Evolutionary conservation across 2,329 filamentous ascomycete genomes (phyloP).

Genomic region (Dothiorella sarmentorum): DNA sequence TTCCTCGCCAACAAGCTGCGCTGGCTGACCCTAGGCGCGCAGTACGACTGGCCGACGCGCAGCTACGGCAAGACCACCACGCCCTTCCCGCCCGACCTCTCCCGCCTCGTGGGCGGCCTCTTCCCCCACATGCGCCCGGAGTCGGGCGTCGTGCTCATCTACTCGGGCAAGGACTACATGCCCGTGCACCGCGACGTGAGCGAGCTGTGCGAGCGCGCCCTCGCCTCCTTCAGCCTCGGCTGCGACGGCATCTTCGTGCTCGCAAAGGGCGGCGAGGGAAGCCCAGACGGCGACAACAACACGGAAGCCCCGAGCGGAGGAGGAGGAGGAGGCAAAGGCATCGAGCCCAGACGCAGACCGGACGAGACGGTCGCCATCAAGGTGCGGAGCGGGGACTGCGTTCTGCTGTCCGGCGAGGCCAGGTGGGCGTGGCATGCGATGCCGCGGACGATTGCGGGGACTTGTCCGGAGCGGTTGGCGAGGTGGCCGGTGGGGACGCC

Average conservation of each 20-base stretch:
- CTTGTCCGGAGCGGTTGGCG: conserved; percentile 70
- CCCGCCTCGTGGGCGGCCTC: conserved; percentile 60
- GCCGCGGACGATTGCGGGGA: conserved; percentile 74
- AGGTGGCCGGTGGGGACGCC: conserved; percentile 62
- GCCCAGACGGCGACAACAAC: no score
- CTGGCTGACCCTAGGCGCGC: conserved; percentile 91
- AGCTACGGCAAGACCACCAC: conserved; percentile 66
- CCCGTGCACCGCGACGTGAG: conserved; percentile 92
- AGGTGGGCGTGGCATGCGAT: conserved; percentile 95
- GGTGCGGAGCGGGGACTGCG: conserved; percentile 78
- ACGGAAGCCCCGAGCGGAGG: neutral
- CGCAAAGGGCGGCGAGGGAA: conserved; percentile 58
- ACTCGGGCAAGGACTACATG: conserved; percentile 84
- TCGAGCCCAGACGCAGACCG: neutral
- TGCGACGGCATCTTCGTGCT: conserved; percentile 89
- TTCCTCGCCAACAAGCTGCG: conserved; percentile 78
- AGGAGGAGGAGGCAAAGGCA: conserved; percentile 40
- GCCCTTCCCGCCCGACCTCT: conserved; percentile 76
- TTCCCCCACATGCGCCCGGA: conserved; percentile 78
- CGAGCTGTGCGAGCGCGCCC: conserved; percentile 71
- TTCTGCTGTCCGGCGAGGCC: conserved; percentile 80
- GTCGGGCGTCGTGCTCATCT: conserved; percentile 91
- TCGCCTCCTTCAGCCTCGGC: conserved; percentile 86
- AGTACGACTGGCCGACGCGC: conserved; percentile 94
- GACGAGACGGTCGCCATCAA: conserved; percentile 53